Conservation (phyloP, 768 basidiomycete species). For the Suillus spraguei region DNA sequence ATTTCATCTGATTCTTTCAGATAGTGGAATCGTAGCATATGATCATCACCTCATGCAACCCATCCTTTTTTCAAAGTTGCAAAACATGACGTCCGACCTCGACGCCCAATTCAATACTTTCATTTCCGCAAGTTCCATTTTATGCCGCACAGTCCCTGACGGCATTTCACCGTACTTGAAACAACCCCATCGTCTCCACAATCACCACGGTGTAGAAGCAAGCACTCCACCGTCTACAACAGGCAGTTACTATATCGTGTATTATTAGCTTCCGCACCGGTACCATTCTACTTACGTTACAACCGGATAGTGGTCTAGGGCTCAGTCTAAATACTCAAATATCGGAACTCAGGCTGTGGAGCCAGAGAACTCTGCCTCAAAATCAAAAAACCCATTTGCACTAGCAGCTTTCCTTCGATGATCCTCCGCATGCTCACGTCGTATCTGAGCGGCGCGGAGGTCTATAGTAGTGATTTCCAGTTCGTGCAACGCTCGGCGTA, state of each 20-base stretch:
- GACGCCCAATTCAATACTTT: constrained; percentile 17
- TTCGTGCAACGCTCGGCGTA: constrained; percentile 59
- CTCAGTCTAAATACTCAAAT: background rate
- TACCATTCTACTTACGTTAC: background rate
- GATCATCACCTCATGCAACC: background rate
- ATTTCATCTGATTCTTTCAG: constrained; percentile 4
- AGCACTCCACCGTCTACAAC: constrained; percentile 53
- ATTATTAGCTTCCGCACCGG: constrained; percentile 2
- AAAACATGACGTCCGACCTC: background rate
- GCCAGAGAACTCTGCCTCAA: constrained; percentile 40
- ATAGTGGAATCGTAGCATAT: constrained; percentile 10
- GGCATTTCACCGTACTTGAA: too few relatives aligned
- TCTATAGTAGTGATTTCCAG: constrained; percentile 63
- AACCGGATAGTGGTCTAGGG: background rate
- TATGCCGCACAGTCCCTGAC: constrained; percentile 2
- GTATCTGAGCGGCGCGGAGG: constrained; percentile 55
- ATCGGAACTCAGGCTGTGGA: background rate
- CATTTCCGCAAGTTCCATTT: constrained; percentile 38
- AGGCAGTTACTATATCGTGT: constrained; percentile 15
- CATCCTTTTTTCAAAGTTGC: too few relatives aligned
- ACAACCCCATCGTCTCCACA: too few relatives aligned
- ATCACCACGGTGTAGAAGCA: constrained; percentile 43
- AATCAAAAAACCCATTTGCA: constrained; percentile 55
- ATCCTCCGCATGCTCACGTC: constrained; percentile 56
- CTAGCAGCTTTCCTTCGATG: constrained; percentile 63